Base-by-base conservation (phyloP, 179 eudicot genomes). In the Silene coronaria region DNA sequence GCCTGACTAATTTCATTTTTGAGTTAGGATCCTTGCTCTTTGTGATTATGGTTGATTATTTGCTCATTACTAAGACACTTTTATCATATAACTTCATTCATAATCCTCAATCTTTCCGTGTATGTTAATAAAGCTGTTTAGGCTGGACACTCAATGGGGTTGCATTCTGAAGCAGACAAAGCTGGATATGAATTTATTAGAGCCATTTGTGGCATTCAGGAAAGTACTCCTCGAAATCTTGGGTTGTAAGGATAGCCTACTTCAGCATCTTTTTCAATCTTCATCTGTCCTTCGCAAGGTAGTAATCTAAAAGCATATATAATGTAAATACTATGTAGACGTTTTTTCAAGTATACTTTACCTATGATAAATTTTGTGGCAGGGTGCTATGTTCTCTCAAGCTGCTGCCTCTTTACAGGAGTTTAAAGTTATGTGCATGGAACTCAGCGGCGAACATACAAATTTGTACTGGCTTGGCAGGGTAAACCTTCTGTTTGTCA, bases 201-300 rank as follows among this genome's bases (percentile, higher is more conserved):
- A 95, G 85, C 97, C 95, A 9, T 90, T 92, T 81, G 89, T 95
- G 72, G 94, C 99, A 67, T 95, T 95, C 80, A 86, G 99, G 86
- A 88, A 84, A 85, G 89, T 85, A 61, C 76, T 95, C 80, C 91
- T 92, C 84, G 90, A 86, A 72, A 84, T 92, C 73, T 83, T 95
- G 76, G 87, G 87, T 68, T 90, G 95, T 72, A 80, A 64, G 72
- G 93, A 87, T 67, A 80, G 83, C 77, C 85, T 81, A 46, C 79
- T 90, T 70, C 88, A 89, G 77, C 96, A 95, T 87, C 96, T 95
- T 82, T 79, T 88, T 84, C 90, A 90, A 69, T 89, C 97, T 76
- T 88, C 95, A 66, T 85, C 96, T 46, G 78, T 85, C 84, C 95
- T 95, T 72, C 97, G 99, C 64, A 92, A 95, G 99, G 99, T 95